phyloP scores from a whole-genome alignment of 306 rosid genomes.

The Abrus precatorius region DNA sequence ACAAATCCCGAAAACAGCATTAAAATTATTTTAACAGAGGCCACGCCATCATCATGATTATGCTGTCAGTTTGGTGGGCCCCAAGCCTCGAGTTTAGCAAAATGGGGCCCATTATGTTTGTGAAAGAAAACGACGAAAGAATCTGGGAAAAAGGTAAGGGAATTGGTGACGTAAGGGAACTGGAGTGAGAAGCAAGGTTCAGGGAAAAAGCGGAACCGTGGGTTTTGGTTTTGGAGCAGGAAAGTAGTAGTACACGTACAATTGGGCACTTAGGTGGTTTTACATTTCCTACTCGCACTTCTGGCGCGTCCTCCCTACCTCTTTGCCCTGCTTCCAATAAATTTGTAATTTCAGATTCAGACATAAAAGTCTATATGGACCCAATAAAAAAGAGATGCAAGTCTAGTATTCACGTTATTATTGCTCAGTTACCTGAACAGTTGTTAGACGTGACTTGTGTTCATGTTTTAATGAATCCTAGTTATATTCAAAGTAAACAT shows the following conservation, averaged over 20 bases:
- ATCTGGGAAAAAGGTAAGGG: conserved; percentile 47
- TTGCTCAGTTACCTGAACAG: neutral
- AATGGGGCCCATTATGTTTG: conserved; percentile 34
- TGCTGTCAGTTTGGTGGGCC: conserved; percentile 52
- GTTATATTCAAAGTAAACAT: too few relatives aligned
- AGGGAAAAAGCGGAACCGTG: conserved; percentile 70
- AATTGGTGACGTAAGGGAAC: conserved; percentile 50
- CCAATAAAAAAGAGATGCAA: neutral
- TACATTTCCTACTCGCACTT: conserved; percentile 14
- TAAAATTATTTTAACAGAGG: neutral
- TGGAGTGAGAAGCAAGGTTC: conserved; percentile 61
- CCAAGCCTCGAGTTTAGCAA: conserved; percentile 27
- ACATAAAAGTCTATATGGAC: too few relatives aligned
- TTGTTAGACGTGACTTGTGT: conserved; percentile 22
- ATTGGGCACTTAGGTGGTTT: neutral
- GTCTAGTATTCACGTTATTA: neutral
- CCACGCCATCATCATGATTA: conserved; percentile 51
- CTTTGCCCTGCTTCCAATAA: neutral
- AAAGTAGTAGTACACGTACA: conserved; percentile 35
- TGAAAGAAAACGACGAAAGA: conserved; percentile 67
- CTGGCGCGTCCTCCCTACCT: conserved; percentile 51
- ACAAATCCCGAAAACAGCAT: conserved; percentile 44
- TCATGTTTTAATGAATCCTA: neutral
- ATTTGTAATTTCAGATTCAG: neutral
- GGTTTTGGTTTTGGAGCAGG: conserved; percentile 55